Conservation (phyloP, 306 rosid genomes). For the Lathyrus tuberosus region DNA sequence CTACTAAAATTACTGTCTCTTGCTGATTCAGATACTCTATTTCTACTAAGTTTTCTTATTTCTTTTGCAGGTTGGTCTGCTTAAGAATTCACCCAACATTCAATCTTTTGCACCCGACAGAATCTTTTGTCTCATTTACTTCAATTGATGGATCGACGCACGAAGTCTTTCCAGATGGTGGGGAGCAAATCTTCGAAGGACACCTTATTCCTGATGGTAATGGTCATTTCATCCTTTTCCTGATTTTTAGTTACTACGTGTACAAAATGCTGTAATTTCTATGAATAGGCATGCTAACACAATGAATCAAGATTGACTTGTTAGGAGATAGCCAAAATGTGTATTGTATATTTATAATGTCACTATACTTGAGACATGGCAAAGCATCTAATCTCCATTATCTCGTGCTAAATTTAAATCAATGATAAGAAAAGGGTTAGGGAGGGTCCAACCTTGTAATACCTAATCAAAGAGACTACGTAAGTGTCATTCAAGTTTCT, state of each 20-base stretch:
- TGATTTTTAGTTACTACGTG: conserved; percentile 4
- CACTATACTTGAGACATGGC: not conserved
- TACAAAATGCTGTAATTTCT: conserved; percentile 29
- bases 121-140: conserved; percentile 75
- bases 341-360: not conserved
- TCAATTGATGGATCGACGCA: conserved; percentile 76
- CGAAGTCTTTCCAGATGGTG: conserved; percentile 79
- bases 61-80: conserved; percentile 76
- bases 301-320: conserved; percentile 1
- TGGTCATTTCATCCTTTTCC: conserved; percentile 28
- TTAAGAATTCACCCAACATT: conserved; percentile 89
- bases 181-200: conserved; percentile 74
- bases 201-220: conserved; percentile 77
- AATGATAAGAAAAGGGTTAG: not conserved
- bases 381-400: not conserved
- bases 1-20: not conserved
- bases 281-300: not conserved
- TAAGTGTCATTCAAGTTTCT: not conserved
- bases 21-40: conserved; percentile 15
- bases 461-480: too few relatives aligned
- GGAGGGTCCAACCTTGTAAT: not conserved
- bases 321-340: conserved; percentile 4
- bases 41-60: conserved; percentile 19
- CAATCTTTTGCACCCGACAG: conserved; percentile 72
- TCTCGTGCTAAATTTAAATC: conserved; percentile 1